phyloP scores from a whole-genome alignment of 306 rosid genomes.

The Prunus armeniaca region DNA sequence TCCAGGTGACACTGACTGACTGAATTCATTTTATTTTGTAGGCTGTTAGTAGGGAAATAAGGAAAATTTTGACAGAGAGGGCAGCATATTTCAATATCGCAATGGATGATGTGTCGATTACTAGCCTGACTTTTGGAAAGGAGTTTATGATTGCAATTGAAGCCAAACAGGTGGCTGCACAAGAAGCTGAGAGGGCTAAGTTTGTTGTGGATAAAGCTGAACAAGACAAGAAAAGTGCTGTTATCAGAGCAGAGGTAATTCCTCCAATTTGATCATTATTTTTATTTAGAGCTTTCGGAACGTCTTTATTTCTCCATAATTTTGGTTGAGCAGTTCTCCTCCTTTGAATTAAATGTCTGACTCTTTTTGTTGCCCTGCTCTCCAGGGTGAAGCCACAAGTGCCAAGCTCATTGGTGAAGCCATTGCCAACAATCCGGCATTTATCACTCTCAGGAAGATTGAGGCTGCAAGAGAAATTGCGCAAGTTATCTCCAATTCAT shows the following conservation, averaged over 20 bases:
- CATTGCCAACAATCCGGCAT: conserved; percentile 79
- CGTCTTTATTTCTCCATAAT: not conserved
- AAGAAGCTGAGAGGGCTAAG: conserved; percentile 96
- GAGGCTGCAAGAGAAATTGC: conserved; percentile 95
- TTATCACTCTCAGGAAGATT: conserved; percentile 75
- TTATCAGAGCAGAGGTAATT: conserved; percentile 73
- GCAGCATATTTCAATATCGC: conserved; percentile 81
- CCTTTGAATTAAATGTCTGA: not conserved
- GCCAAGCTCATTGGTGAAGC: conserved; percentile 82
- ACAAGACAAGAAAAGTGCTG: conserved; percentile 79
- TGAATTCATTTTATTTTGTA: conserved; percentile 20
- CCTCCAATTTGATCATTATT: not conserved
- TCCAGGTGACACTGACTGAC: not conserved
- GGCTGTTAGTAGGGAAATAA: conserved; percentile 82
- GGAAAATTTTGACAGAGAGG: conserved; percentile 67
- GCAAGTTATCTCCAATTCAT: conserved; percentile 48
- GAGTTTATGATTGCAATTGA: conserved; percentile 87
- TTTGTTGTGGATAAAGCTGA: conserved; percentile 87
- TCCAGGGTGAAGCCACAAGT: conserved; percentile 85
- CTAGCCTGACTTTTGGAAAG: conserved; percentile 63
- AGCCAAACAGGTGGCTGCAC: conserved; percentile 97
- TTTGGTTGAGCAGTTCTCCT: not conserved
- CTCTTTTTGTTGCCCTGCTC: conserved; percentile 6
- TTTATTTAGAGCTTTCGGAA: not conserved
- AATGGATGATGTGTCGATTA: conserved; percentile 89